A percentile compares a stretch with the other conserved stretches of the same genome.
Conservation (phyloP, 1,284 basidiomycete genomes). For the Ganoderma meredithae region DNA sequence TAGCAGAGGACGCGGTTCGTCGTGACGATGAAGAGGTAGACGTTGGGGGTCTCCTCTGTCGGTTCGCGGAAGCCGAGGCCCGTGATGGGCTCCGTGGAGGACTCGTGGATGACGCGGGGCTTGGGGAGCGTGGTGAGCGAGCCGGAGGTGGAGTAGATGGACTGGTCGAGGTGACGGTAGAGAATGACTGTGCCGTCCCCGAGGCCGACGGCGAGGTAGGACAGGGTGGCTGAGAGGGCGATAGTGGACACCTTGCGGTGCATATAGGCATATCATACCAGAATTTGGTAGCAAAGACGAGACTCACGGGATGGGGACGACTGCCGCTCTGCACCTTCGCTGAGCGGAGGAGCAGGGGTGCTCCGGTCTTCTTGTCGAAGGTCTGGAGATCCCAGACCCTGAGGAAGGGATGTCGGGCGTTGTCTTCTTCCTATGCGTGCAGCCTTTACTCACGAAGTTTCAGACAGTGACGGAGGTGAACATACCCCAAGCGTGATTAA, state of each 20-base stretch:
- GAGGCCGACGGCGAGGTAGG: slow-evolving; percentile 90
- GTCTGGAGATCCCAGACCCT: slow-evolving; percentile 91
- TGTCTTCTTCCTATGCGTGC: slow-evolving; percentile 76
- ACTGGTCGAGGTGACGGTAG: slow-evolving; percentile 91
- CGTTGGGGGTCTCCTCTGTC: slow-evolving; percentile 54
- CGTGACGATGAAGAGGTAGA: slow-evolving; percentile 88
- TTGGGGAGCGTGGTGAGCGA: slow-evolving; percentile 82
- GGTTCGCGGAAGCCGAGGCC: slow-evolving; percentile 89
- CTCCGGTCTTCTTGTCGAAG: slow-evolving; percentile 74
- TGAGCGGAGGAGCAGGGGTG: slow-evolving; percentile 78
- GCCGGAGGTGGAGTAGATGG: slow-evolving; percentile 67
- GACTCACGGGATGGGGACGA: slow-evolving; percentile 81
- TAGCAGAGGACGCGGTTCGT: slow-evolving; percentile 84
- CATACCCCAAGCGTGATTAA: slow-evolving; percentile 87
- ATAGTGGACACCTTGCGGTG: slow-evolving; percentile 75
- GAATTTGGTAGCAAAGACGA: not conserved
- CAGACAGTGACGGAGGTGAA: slow-evolving; percentile 24
- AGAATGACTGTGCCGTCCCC: slow-evolving; percentile 95
- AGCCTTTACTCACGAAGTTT: not conserved
- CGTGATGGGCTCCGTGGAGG: slow-evolving; percentile 86
- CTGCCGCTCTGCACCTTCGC: slow-evolving; percentile 80
- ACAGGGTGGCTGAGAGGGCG: slow-evolving; percentile 81
- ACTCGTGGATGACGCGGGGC: slow-evolving; percentile 81
- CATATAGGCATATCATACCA: slow-evolving; percentile 12
- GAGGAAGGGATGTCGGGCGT: slow-evolving; percentile 75